A percentile compares a stretch with the other conserved stretches of the same genome.
Evolutionary conservation across 1,139 yeast genomes (phyloP).

Genomic region (Pichiaceae sp.): DNA sequence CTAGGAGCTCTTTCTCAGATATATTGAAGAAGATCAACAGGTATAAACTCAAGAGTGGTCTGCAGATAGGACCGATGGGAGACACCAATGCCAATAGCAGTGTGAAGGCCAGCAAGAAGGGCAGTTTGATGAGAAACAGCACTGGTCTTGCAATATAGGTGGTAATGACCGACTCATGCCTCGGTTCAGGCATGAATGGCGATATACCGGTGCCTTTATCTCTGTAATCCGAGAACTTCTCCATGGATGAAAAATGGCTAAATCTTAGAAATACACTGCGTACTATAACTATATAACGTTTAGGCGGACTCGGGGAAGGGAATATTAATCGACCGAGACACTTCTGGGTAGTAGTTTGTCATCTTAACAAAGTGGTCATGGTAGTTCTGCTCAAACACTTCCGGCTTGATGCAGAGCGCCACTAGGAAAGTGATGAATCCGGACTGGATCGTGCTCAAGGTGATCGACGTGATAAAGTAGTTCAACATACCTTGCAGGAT

Average conservation of each 20-base stretch:
- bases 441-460: constrained; percentile 61
- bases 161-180: constrained; percentile 4
- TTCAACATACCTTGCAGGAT: constrained; percentile 73
- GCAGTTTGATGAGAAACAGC: constrained; percentile 24
- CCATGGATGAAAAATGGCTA: too few relatives aligned
- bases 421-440: constrained; percentile 85
- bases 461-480: constrained; percentile 66
- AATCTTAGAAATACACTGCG: background rate
- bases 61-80: constrained; percentile 7
- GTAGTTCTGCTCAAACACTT: constrained; percentile 58
- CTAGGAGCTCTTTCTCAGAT: constrained; percentile 29
- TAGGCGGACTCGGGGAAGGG: constrained; percentile 13
- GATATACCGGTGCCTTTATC: constrained; percentile 80
- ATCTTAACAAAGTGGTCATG: constrained; percentile 68
- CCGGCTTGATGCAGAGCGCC: constrained; percentile 83
- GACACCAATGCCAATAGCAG: constrained; percentile 5
- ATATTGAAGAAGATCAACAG: constrained; percentile 13
- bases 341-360: constrained; percentile 68
- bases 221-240: constrained; percentile 65
- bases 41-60: constrained; percentile 6
- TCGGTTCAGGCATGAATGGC: constrained; percentile 51
- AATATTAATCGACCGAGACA: constrained; percentile 24
- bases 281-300: background rate
- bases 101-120: constrained; percentile 15
- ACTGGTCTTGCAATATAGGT: constrained; percentile 14